Conservation (phyloP, 2,329 filamentous ascomycete genomes). For the Penicillium frequentans region DNA sequence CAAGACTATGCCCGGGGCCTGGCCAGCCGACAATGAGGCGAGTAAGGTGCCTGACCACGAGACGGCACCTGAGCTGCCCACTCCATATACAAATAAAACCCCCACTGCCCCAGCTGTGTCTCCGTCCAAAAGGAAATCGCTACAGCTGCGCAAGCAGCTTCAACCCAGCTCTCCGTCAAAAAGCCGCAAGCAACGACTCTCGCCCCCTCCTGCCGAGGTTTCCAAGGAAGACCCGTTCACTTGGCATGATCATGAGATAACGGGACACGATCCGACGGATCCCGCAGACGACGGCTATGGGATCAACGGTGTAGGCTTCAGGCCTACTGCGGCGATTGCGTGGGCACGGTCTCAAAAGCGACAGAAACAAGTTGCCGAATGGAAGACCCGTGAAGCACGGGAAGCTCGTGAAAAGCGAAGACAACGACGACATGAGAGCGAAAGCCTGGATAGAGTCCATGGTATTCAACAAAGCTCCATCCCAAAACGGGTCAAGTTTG, state of each 20-base stretch:
- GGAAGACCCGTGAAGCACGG: constrained; percentile 58
- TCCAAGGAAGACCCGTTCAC: constrained; percentile 36
- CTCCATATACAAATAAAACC: background rate
- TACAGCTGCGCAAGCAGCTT: constrained; percentile 26
- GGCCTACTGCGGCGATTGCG: constrained; percentile 60
- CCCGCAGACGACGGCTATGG: constrained; percentile 63
- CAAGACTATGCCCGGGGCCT: constrained; percentile 21
- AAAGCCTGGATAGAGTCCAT: constrained; percentile 26
- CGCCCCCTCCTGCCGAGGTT: constrained; percentile 33
- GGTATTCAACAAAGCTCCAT: constrained; percentile 30
- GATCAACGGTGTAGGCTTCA: constrained; percentile 64
- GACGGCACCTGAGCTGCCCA: background rate
- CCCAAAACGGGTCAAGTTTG: constrained; percentile 45
- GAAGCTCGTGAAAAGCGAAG: constrained; percentile 60
- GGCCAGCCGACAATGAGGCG: constrained; percentile 9
- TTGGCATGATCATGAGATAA: constrained; percentile 64
- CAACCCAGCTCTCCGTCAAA: constrained; percentile 21
- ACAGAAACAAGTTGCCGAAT: constrained; percentile 60
- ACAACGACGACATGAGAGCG: constrained; percentile 47
- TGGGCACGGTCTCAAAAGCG: constrained; percentile 57
- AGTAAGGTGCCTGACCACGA: constrained; percentile 5
- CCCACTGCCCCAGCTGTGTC: constrained; percentile 10
- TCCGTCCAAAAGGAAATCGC: constrained; percentile 20
- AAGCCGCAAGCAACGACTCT: constrained; percentile 28
- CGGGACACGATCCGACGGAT: constrained; percentile 57